A percentile compares a stretch with the other conserved stretches of the same genome.
Conservation (phyloP, 1,139 yeast species). For the Suhomyces ambrosiae region DNA sequence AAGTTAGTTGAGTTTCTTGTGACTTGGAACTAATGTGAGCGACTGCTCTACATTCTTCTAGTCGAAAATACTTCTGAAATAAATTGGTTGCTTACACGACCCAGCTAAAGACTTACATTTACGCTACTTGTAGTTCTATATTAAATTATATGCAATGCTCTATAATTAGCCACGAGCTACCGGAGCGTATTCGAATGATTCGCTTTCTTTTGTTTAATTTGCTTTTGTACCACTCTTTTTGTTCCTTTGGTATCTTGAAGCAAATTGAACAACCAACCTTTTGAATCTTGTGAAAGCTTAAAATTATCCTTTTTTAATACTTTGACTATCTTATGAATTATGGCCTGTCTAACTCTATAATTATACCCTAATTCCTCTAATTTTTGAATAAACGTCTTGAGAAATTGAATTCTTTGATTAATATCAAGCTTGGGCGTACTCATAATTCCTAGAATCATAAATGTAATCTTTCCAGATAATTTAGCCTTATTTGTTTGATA, state of each 20-base stretch:
- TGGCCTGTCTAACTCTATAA: slow-evolving; percentile 19
- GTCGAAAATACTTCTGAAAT: slow-evolving; percentile 19
- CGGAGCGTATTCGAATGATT: too few relatives aligned
- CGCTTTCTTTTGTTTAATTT: slow-evolving; percentile 1
- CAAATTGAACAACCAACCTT: slow-evolving; percentile 10
- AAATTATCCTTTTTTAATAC: slow-evolving; percentile 10
- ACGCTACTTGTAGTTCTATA: too few relatives aligned
- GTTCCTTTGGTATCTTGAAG: slow-evolving; percentile 9
- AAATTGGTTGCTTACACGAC: too few relatives aligned
- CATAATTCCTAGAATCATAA: slow-evolving; percentile 31
- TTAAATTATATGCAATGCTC: slow-evolving; percentile 6
- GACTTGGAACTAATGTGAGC: too few relatives aligned
- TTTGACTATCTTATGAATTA: slow-evolving; percentile 15
- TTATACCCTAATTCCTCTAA: slow-evolving; percentile 23
- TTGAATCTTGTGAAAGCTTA: slow-evolving; percentile 7
- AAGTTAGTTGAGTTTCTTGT: too few relatives aligned
- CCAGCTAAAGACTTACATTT: too few relatives aligned
- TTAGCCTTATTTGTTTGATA: slow-evolving; percentile 22
- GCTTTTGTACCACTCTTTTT: slow-evolving; percentile 8
- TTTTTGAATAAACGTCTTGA: slow-evolving; percentile 24
- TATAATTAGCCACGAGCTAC: background rate
- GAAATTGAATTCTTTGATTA: slow-evolving; percentile 21
- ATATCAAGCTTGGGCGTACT: slow-evolving; percentile 18
- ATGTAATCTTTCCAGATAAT: slow-evolving; percentile 21
- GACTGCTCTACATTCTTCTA: too few relatives aligned